Evolutionary conservation across 495 filamentous ascomycete species (phyloP).

Genomic region (Lophiotrema nucula): DNA sequence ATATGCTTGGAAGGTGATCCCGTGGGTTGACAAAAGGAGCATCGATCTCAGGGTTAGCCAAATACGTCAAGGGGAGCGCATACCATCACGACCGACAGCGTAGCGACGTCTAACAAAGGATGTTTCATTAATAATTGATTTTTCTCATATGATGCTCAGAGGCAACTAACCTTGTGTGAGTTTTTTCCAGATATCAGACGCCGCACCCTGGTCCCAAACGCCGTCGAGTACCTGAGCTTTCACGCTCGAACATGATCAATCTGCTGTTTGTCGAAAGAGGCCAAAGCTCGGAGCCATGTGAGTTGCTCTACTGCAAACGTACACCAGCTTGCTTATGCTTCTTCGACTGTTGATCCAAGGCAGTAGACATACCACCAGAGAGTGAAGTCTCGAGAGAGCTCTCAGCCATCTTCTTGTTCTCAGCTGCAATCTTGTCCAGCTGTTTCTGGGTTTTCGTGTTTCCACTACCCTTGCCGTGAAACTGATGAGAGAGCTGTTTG

Average conservation of each 20-base stretch:
- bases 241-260: neutral
- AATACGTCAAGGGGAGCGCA: too few relatives aligned
- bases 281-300: too few relatives aligned
- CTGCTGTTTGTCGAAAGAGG: too few relatives aligned
- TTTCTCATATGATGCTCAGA: conserved; percentile 7
- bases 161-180: conserved; percentile 20
- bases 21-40: too few relatives aligned
- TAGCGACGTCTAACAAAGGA: too few relatives aligned
- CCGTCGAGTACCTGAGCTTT: too few relatives aligned
- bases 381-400: conserved; percentile 78
- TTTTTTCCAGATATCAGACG: too few relatives aligned
- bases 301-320: conserved; percentile 60
- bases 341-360: conserved; percentile 68
- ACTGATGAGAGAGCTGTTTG: conserved; percentile 90
- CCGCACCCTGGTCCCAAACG: too few relatives aligned
- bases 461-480: conserved; percentile 95
- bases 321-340: conserved; percentile 90
- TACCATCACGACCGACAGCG: too few relatives aligned
- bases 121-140: conserved; percentile 11
- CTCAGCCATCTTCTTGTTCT: conserved; percentile 81
- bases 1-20: too few relatives aligned
- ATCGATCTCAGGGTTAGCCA: too few relatives aligned
- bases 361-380: conserved; percentile 78
- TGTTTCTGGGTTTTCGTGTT: conserved; percentile 98
- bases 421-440: conserved; percentile 94